A percentile compares a stretch with the other conserved stretches of the same genome.
Conservation (phyloP, 352 stramenopile genomes). For the Phytopythium montanum region DNA sequence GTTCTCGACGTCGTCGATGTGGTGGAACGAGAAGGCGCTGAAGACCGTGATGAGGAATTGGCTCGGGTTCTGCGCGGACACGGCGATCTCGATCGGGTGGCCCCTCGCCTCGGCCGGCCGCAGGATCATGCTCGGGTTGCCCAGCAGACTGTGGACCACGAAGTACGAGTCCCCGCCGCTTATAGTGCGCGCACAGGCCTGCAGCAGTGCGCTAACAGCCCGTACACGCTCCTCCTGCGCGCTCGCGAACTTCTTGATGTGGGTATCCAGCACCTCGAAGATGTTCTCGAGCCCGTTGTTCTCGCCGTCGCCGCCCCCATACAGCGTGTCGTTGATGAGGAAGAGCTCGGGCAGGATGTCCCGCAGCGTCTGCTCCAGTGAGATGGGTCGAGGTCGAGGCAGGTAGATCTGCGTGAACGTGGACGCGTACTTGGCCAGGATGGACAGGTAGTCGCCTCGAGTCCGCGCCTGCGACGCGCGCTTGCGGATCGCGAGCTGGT, state of each 20-base stretch:
- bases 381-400: slow-evolving; percentile 62
- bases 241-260: slow-evolving; percentile 65
- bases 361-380: slow-evolving; percentile 71
- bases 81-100: slow-evolving; percentile 71
- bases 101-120: slow-evolving; percentile 62
- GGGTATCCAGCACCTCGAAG: slow-evolving; percentile 70
- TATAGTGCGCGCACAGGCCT: slow-evolving; percentile 73
- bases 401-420: slow-evolving; percentile 74
- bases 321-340: slow-evolving; percentile 77
- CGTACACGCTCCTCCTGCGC: slow-evolving; percentile 61
- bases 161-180: slow-evolving; percentile 80
- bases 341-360: slow-evolving; percentile 76
- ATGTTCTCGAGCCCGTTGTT: slow-evolving; percentile 74
- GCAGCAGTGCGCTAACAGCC: slow-evolving; percentile 60
- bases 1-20: slow-evolving; percentile 75
- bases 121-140: slow-evolving; percentile 71
- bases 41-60: slow-evolving; percentile 77
- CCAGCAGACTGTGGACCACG: slow-evolving; percentile 68
- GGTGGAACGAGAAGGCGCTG: slow-evolving; percentile 74
- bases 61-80: slow-evolving; percentile 44
- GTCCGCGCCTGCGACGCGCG: slow-evolving; percentile 50
- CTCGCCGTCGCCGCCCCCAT: slow-evolving; percentile 54
- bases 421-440: slow-evolving; percentile 55
- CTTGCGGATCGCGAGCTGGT: slow-evolving; percentile 72
- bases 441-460: slow-evolving; percentile 54